Percentiles rank a stretch among this genome's conserved stretches.
phyloP scores from a whole-genome alignment of 2,329 filamentous ascomycete species.

The Periglandula ipomoeae region DNA sequence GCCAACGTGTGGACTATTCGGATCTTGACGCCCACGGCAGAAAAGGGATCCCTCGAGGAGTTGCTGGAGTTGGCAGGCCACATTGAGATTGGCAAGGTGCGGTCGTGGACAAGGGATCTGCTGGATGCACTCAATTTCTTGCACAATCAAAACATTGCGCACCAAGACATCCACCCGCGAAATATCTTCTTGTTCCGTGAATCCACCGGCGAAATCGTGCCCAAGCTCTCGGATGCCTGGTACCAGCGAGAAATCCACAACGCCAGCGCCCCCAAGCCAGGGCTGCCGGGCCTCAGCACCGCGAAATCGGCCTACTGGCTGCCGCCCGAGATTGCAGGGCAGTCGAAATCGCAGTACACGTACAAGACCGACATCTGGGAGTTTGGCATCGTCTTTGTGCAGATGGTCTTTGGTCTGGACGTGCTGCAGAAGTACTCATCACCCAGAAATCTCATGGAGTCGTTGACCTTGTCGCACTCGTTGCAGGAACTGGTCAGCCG shows the following conservation, averaged over 20 bases:
- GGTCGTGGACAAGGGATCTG: conserved; percentile 85
- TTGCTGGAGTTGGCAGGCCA: conserved; percentile 70
- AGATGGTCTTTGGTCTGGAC: conserved; percentile 86
- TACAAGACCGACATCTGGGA: conserved; percentile 93
- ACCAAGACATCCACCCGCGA: conserved; percentile 70
- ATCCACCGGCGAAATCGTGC: conserved; percentile 56
- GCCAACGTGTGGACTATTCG: conserved; percentile 58
- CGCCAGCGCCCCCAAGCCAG: conserved; percentile 44
- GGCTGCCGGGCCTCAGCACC: conserved; percentile 43
- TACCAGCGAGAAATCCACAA: conserved; percentile 61
- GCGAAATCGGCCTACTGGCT: conserved; percentile 76
- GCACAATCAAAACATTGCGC: conserved; percentile 74
- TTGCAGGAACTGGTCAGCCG: conserved; percentile 72
- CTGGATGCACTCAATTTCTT: conserved; percentile 82
- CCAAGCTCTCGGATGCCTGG: conserved; percentile 66
- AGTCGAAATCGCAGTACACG: conserved; percentile 52
- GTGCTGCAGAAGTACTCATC: conserved; percentile 70
- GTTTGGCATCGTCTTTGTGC: conserved; percentile 79
- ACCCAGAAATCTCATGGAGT: conserved; percentile 63
- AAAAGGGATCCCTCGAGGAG: conserved; percentile 75
- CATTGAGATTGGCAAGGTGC: conserved; percentile 64
- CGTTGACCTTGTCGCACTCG: conserved; percentile 61
- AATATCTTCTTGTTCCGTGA: conserved; percentile 73
- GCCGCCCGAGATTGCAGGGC: conserved; percentile 63
- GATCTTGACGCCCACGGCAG: conserved; percentile 66